Base-by-base conservation (phyloP, 495 filamentous ascomycete genomes). In the Penicillium waksmanii region DNA sequence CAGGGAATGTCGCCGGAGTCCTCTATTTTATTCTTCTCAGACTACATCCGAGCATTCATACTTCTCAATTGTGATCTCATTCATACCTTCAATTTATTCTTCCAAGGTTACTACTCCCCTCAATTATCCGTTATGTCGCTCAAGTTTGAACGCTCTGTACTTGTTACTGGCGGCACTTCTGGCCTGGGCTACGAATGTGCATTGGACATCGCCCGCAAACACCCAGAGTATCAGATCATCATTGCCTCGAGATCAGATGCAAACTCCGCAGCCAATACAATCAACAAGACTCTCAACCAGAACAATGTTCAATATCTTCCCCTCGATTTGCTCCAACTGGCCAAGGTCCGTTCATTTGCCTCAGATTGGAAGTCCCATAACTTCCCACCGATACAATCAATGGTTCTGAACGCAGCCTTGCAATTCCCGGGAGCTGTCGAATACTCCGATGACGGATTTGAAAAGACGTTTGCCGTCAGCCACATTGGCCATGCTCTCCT, bases 361-460 rank as follows among this genome's bases (percentile, higher is more conserved):
- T 61, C 62, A 11, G 61, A 73, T n/a, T 80, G 77, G 52, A 69
- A 73, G 17, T 65, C 58, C 3, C 70, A 67, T 21, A 59, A 68
- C 0, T 67, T 79, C 51, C 74, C 79, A 23, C 75, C 73, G 0
- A 77, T 83, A 51, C 73, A 73, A 21, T 67, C 72, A 0, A 60
- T 83, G 3, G 60, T 84, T n/a, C 70, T 80, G 15, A 83, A 83
- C 49, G 80, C 80, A 8, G 79, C 60, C 10, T 50, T 79, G 0
- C 79, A 83, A 42, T 71, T 80, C 19, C 71, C 73, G 15, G 57
- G 61, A 2, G 52, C 53, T 3, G 48, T 77, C 8, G 19, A 48
- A 3, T 75, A 72, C 47, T 77, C 73, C 0, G 58, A 56, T 1
- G 74, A 80, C 19, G 75, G 76, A 2, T 61, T 79, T 49, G 80